A percentile compares a stretch with the other conserved stretches of the same genome.
Conservation (phyloP, 306 rosid species). For the Cicer pinnatifidum region DNA sequence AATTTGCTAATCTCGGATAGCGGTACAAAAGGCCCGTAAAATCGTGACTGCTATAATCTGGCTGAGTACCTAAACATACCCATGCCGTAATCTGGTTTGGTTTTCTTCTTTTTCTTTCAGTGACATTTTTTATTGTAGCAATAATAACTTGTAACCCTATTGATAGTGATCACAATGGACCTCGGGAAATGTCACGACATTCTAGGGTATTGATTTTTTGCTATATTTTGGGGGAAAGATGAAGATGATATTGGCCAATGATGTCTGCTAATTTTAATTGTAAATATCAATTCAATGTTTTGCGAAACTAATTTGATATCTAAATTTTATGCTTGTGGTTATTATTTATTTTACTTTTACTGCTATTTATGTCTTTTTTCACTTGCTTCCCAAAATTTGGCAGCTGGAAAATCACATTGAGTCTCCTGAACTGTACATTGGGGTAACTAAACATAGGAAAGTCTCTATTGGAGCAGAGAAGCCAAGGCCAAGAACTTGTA, state of each 20-base stretch:
- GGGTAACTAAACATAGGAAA: constrained; percentile 68
- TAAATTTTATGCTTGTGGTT: constrained; percentile 21
- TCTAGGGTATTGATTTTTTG: constrained; percentile 17
- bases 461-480: constrained; percentile 57
- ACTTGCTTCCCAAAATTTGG: constrained; percentile 35
- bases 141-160: neutral
- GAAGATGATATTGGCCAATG: constrained; percentile 19
- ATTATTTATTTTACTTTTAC: constrained; percentile 10
- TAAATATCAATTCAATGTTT: constrained; percentile 20
- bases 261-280: constrained; percentile 26
- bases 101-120: constrained; percentile 23
- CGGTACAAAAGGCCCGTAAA: no score
- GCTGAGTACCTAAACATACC: constrained; percentile 3
- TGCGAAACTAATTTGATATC: constrained; percentile 19
- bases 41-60: no score
- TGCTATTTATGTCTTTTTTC: constrained; percentile 15
- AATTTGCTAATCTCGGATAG: no score
- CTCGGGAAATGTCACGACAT: neutral
- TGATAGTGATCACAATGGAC: neutral
- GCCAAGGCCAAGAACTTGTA: constrained; percentile 55
- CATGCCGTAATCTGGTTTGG: constrained; percentile 10
- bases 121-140: neutral
- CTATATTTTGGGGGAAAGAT: constrained; percentile 1
- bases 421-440: constrained; percentile 70
- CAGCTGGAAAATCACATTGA: constrained; percentile 67